These are phyloP conservation scores for Ammopiptanthus mongolicus DNA, from an alignment of 306 rosid genomes.

Conservation along the genomic window DNA sequence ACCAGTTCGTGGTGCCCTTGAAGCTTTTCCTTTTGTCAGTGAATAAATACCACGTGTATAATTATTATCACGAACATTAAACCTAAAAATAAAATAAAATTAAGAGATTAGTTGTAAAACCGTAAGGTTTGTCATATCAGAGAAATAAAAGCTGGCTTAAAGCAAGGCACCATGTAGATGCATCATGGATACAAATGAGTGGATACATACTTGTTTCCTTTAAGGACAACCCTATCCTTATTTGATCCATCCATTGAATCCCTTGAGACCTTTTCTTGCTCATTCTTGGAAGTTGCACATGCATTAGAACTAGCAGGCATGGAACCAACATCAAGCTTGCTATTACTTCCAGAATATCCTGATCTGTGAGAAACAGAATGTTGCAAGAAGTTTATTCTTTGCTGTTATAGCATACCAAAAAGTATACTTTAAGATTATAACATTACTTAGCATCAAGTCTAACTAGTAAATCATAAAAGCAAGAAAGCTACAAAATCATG, in stretches of 20 bases:
- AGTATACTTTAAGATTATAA: conserved; percentile 4
- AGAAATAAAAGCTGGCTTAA: neutral
- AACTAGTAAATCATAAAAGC: conserved; percentile 2
- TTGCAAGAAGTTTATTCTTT: conserved; percentile 17
- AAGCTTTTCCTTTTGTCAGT: conserved; percentile 63
- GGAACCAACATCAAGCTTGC: conserved; percentile 52
- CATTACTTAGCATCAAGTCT: neutral
- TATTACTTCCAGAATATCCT: conserved; percentile 44
- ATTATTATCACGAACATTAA: conserved; percentile 47
- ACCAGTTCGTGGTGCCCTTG: conserved; percentile 68
- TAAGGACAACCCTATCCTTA: conserved; percentile 45
- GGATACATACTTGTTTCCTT: conserved; percentile 60
- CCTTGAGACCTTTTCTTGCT: conserved; percentile 52
- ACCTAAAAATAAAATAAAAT: conserved; percentile 31
- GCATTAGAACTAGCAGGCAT: conserved; percentile 41
- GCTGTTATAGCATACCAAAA: neutral
- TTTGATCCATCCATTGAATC: conserved; percentile 48
- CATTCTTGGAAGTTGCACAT: conserved; percentile 48
- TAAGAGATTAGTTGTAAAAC: neutral
- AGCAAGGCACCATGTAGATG: conserved; percentile 15
- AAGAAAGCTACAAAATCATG: neutral
- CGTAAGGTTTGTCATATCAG: neutral
- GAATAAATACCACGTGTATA: conserved; percentile 40
- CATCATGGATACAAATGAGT: conserved; percentile 13
- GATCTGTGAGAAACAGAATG: conserved; percentile 40